Base-by-base conservation (phyloP, 164 flowering plant species). In the Macadamia integrifolia region DNA sequence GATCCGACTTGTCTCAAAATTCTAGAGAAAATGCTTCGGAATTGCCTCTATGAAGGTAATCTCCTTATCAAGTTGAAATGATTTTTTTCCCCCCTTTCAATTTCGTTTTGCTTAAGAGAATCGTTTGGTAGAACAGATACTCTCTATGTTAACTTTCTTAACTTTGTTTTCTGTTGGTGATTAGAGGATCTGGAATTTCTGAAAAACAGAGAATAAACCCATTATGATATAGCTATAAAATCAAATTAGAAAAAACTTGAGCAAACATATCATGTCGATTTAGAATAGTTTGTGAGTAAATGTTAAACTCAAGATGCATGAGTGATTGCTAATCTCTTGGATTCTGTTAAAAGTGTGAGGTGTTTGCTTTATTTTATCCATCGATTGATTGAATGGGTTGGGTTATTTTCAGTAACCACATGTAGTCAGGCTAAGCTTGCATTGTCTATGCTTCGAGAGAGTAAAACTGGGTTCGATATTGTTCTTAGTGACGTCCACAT, bases 401-500 rank as follows among this genome's bases (percentile, higher is more conserved):
- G 61, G 60, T 56, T 44, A 59, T 64, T 73, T 68, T 70, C 84
- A 93, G 98, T 90, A 28, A 93, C 93, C 1, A 86, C 81, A 29
- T 89, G 92, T 75, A 71, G 80, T 43, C 74, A 86, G 55, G 95
- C 97, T 0, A 85, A 75, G 67, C 31, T 35, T 17, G 98, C 97
- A 2, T 48, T 93, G 61, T 55, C 80, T 0, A 18, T 79, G 62
- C 89, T 93, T 15, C 70, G 90, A 68, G 85, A 82, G 69, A 82
- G 79, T 71, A 89, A 69, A 58, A 73, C 75, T 50, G 82, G 83
- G 29, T 93, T 75, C 30, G 97, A 93, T 75, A 70, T 93, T n/a
- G 92, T 90, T 52, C 70, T 90, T 58, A 90, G 96, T 57, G 98
- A 93, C 74, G 98, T 93, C 3, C 95, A 90, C 76, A 90, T 92